Conservation (phyloP, 2,329 filamentous ascomycete genomes). For the Lomentospora prolificans region DNA sequence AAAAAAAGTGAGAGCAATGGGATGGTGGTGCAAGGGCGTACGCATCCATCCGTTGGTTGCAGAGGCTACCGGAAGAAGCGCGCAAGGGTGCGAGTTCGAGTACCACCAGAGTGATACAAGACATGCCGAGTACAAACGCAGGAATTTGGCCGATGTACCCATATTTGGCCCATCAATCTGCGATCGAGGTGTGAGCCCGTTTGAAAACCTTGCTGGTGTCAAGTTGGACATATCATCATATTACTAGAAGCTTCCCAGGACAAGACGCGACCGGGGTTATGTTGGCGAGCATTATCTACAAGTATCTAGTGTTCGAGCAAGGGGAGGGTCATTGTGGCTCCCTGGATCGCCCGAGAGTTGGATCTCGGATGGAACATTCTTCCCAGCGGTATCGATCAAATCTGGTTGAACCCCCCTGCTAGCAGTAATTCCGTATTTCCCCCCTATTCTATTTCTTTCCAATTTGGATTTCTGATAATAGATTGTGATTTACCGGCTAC, state of each 20-base stretch:
- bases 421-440: background rate
- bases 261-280: too few relatives aligned
- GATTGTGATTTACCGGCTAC: background rate
- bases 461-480: background rate
- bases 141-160: too few relatives aligned
- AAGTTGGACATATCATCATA: background rate
- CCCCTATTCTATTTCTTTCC: background rate
- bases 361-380: slow-evolving; percentile 1
- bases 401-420: background rate
- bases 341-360: background rate
- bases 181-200: background rate
- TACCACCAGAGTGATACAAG: background rate
- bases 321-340: background rate
- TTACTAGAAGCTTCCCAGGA: background rate
- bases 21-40: too few relatives aligned
- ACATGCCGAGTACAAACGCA: too few relatives aligned
- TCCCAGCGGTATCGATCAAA: background rate
- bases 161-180: background rate
- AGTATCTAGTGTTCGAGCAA: too few relatives aligned
- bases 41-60: too few relatives aligned
- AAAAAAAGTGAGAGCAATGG: too few relatives aligned
- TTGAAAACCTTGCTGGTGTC: background rate
- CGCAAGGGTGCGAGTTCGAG: background rate
- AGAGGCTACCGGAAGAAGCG: background rate
- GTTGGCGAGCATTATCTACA: too few relatives aligned